A percentile compares a stretch with the other conserved stretches of the same genome.
phyloP scores from a whole-genome alignment of 2,329 filamentous ascomycete species.

The Paraconiothyrium brasiliense region DNA sequence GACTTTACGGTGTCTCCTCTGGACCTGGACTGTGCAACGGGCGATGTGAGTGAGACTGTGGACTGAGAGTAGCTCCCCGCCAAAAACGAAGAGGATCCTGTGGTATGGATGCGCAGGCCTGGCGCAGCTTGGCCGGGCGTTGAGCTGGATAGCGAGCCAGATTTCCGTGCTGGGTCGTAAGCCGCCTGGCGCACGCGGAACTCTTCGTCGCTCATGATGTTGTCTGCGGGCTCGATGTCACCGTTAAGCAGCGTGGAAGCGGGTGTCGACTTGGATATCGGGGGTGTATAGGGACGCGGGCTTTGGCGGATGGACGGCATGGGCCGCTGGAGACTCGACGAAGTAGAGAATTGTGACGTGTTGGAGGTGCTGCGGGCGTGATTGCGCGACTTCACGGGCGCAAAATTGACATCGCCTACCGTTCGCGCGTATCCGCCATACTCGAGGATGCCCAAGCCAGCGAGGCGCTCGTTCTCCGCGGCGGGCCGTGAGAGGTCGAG shows the following conservation, averaged over 20 bases:
- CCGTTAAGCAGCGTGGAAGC: conserved; percentile 52
- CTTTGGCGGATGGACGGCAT: conserved; percentile 66
- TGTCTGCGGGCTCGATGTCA: conserved; percentile 55
- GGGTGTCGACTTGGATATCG: conserved; percentile 60
- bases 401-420: conserved; percentile 56
- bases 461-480: conserved; percentile 62
- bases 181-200: conserved; percentile 51
- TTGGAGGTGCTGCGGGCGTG: conserved; percentile 65
- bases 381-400: conserved; percentile 50
- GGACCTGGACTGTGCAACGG: conserved; percentile 51
- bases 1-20: conserved; percentile 61
- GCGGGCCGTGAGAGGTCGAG: conserved; percentile 65
- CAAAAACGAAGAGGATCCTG: conserved; percentile 56
- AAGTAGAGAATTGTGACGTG: conserved; percentile 63
- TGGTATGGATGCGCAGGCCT: conserved; percentile 48
- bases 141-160: conserved; percentile 55
- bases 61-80: conserved; percentile 61
- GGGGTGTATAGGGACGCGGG: conserved; percentile 64
- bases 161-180: conserved; percentile 52
- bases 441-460: conserved; percentile 65
- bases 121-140: conserved; percentile 45
- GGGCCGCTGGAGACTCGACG: conserved; percentile 59
- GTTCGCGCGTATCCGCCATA: conserved; percentile 48
- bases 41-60: conserved; percentile 60
- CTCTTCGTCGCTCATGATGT: conserved; percentile 59